Evolutionary conservation across 2,329 filamentous ascomycete species (phyloP).

Genomic region (Colletotrichum musicola): DNA sequence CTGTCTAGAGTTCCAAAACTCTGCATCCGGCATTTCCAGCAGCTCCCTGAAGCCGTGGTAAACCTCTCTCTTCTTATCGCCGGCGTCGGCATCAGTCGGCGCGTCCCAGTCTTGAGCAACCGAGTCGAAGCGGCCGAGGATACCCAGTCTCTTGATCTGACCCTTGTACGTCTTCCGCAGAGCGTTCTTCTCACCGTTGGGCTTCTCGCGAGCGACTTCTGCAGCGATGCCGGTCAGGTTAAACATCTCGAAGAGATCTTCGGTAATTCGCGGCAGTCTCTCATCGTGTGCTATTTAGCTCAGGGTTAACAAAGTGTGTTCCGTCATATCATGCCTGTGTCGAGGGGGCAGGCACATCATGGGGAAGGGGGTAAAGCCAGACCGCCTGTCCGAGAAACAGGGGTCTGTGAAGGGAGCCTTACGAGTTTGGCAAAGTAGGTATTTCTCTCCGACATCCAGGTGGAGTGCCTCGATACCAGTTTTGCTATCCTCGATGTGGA

Average conservation of each 20-base stretch:
- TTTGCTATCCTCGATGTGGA: slow-evolving; percentile 71
- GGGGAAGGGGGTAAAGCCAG: slow-evolving; percentile 5
- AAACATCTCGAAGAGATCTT: slow-evolving; percentile 72
- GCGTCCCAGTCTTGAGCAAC: slow-evolving; percentile 61
- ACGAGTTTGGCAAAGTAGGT: slow-evolving; percentile 76
- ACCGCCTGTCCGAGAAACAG: slow-evolving; percentile 38
- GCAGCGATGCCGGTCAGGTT: slow-evolving; percentile 68
- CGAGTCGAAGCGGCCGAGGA: slow-evolving; percentile 72
- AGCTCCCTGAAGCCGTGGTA: slow-evolving; percentile 67
- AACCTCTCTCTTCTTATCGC: slow-evolving; percentile 63
- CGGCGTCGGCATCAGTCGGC: slow-evolving; percentile 52
- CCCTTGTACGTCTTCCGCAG: slow-evolving; percentile 77
- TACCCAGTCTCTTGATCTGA: slow-evolving; percentile 73
- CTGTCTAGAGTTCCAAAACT: slow-evolving; percentile 47
- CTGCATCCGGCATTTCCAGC: slow-evolving; percentile 60
- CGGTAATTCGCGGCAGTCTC: slow-evolving; percentile 61
- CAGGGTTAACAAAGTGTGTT: slow-evolving; percentile 58
- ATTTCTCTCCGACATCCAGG: slow-evolving; percentile 75
- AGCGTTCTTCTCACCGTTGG: slow-evolving; percentile 76
- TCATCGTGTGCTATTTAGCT: slow-evolving; percentile 61
- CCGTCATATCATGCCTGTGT: slow-evolving; percentile 43
- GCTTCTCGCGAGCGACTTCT: slow-evolving; percentile 72
- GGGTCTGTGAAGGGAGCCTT: slow-evolving; percentile 65
- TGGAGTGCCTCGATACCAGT: slow-evolving; percentile 74
- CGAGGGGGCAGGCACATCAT: slow-evolving; percentile 26